phyloP scores from a whole-genome alignment of 345 rosid genomes.

The Aquilaria sinensis region DNA sequence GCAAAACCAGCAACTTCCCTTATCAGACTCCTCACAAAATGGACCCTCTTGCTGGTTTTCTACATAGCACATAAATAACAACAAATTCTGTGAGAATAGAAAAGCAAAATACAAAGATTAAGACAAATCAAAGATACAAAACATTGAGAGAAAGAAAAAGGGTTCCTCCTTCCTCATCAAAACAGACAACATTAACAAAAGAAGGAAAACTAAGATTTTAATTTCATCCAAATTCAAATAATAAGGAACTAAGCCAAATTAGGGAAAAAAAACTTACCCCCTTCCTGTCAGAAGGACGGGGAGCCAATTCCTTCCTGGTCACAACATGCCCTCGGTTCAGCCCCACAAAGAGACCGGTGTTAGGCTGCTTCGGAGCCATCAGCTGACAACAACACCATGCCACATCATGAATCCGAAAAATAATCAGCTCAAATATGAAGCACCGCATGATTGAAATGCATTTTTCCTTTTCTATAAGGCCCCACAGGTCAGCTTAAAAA shows the following conservation, averaged over 20 bases:
- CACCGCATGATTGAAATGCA: neutral
- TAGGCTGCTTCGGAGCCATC: conserved; percentile 39
- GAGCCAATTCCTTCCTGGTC: conserved; percentile 30
- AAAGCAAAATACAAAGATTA: neutral
- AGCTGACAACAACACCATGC: conserved; percentile 12
- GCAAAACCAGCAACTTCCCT: conserved; percentile 66
- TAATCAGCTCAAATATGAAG: neutral
- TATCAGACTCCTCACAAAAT: conserved; percentile 36
- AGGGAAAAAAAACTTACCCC: conserved; percentile 24
- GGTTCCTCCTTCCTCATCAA: neutral
- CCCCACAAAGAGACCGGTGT: conserved; percentile 35
- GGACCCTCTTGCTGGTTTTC: conserved; percentile 53
- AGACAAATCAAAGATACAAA: neutral
- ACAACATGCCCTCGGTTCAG: conserved; percentile 35
- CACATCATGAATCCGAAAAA: neutral
- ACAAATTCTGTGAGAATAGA: neutral
- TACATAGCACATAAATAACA: neutral
- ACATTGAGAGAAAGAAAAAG: neutral
- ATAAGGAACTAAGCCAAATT: too few species aligned
- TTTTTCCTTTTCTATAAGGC: neutral
- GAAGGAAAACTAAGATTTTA: neutral
- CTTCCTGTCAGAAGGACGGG: conserved; percentile 30
- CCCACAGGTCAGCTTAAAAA: too few species aligned
- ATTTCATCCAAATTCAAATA: neutral
- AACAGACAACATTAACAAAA: neutral